phyloP scores from a whole-genome alignment of 2,329 filamentous ascomycete species.

The Ceratocystis huliohia region DNA sequence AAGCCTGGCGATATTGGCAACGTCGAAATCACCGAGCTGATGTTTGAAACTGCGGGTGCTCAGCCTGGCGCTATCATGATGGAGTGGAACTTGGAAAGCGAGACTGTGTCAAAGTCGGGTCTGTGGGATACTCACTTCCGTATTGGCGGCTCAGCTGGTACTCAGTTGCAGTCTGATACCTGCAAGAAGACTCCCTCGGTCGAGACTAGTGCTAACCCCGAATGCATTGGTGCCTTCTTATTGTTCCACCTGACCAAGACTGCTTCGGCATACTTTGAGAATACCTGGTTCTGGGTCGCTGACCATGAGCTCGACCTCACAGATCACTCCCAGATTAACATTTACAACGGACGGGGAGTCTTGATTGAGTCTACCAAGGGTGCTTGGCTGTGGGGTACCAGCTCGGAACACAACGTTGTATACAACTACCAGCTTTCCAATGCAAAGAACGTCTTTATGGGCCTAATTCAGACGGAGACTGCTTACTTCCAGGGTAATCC shows the following conservation, averaged over 20 bases:
- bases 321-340: constrained; percentile 65
- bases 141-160: constrained; percentile 76
- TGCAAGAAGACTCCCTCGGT: constrained; percentile 64
- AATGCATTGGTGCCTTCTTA: constrained; percentile 64
- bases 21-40: constrained; percentile 78
- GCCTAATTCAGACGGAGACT: constrained; percentile 77
- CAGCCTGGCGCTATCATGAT: constrained; percentile 81
- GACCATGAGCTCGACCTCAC: constrained; percentile 75
- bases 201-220: constrained; percentile 46
- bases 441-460: constrained; percentile 69
- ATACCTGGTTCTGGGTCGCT: constrained; percentile 80
- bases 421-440: constrained; percentile 79
- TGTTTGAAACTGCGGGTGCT: constrained; percentile 72
- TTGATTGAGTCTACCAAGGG: constrained; percentile 61
- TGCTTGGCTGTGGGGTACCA: constrained; percentile 70
- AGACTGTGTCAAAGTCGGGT: constrained; percentile 54
- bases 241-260: constrained; percentile 51
- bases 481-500: constrained; percentile 81
- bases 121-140: constrained; percentile 97
- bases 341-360: constrained; percentile 80
- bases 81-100: constrained; percentile 73
- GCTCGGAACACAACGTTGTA: constrained; percentile 51
- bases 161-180: constrained; percentile 63
- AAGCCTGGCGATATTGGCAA: constrained; percentile 60
- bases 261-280: constrained; percentile 68